Evolutionary conservation across 2,329 filamentous ascomycete genomes (phyloP), one percentile per base, ranked within the genome.

Genomic region (Trichothecium roseum): DNA sequence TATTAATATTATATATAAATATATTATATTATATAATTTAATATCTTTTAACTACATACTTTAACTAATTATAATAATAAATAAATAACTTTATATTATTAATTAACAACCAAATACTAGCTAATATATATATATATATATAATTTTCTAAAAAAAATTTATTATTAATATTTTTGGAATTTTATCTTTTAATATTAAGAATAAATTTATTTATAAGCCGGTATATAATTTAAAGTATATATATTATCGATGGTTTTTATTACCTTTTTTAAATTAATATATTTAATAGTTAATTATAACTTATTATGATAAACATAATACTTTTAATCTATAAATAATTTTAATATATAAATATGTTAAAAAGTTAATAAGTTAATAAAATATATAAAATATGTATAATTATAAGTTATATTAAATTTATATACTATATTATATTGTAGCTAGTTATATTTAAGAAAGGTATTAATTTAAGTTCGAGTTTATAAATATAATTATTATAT

Each of bases 241-340:
- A 15, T 3, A 6, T 10, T 18, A 13, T 9, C 24, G 13, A 26
- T 24, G 15, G 1, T 17, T 26, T 36, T 33, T 16, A 37, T 30
- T 24, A 8, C 24, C 14, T 35, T 30, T 30, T 35, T 34, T 28
- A 36, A 17, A 28, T 14, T 8, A 20, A 24, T 33, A 30, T 17
- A 34, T 34, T 40, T 40, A 36, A 36, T 40, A 27, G 37, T 32
- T 36, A 10, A 4, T 37, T 34, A 30, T 15, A 40, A 6, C 26
- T 22, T 16, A 34, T 30, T 31, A 30, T 38, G 36, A 32, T 14
- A 18, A 13, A 41, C 18, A 31, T n/a, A 31, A 16, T 31, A 31
- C n/a, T 5, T 31, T 15, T 31, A 31, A 31, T 5, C 13, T 31
- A 31, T 31, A 9, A 8, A 12, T 31, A 31, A 31, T 31, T 31